Base-by-base conservation (phyloP, 768 basidiomycete species). In the Calocybe cyanea region DNA sequence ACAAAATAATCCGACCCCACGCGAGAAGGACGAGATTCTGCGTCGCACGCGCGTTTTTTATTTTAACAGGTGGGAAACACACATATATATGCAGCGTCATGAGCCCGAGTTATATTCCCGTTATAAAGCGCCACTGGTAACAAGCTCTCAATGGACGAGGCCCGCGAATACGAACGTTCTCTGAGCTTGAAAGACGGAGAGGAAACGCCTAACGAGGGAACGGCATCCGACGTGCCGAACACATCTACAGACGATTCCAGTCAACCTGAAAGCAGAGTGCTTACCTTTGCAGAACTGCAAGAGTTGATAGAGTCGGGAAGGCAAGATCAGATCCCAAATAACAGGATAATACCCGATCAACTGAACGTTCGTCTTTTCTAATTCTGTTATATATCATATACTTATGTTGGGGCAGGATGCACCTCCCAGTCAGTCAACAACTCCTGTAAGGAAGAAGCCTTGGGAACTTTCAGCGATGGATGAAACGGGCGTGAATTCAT, bases 311-410 rank as follows among this genome's bases (percentile, higher is more conserved):
- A 86, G 54, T 69, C 83, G 15, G 87, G 87, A 14, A 78, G 73
- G 51, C 76, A 78, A 3, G 84, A 87, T 52, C 65, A 81, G 58
- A 87, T 91, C 30, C 88, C 88, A 1, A 85, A 90, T 56, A 91
- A 89, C 59, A 86, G 81, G 53, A 49, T 72, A 43, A 87, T 91
- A 36, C 80, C 83, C 0, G 71, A 83, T n/a, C 66, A 59, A 2
- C 54, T 90, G 28, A 86, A 83, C 64, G 88, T 87, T 57, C 51
- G 78, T 21, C 32, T 51, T 31, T 45, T 17, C 17, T 35, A 14
- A 14, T 10, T 37, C 19, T 36, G 7, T 18, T 15, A 31, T 35
- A 13, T 23, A 7, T 28, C 25, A 10, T 28, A 11, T n/a, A n/a
- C n/a, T n/a, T n/a, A 7, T 15, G 33, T 9, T 43, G 46, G 32